Evolutionary conservation across 257 asterid genomes (phyloP).

Genomic region (Solanum sitiens): DNA sequence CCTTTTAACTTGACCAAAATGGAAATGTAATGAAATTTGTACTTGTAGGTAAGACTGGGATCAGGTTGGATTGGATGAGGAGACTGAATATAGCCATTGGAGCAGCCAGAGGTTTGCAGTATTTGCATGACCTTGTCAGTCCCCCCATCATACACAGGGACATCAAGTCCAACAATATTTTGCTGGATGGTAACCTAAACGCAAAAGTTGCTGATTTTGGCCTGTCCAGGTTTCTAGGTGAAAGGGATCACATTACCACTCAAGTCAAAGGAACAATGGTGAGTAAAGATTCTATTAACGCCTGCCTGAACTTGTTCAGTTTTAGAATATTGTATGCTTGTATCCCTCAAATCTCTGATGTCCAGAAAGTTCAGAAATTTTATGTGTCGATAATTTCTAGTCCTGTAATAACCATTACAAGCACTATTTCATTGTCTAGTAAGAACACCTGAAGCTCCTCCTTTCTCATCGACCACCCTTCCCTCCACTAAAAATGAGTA

Average conservation of each 20-base stretch:
- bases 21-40: background rate
- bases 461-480: background rate
- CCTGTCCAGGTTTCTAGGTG: conserved; percentile 64
- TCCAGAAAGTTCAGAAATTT: background rate
- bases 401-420: background rate
- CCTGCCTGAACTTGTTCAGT: background rate
- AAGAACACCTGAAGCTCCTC: background rate
- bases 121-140: conserved; percentile 77
- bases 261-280: conserved; percentile 99
- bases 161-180: conserved; percentile 66
- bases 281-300: conserved; percentile 5
- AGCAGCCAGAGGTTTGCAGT: conserved; percentile 77
- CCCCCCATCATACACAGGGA: conserved; percentile 96
- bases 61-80: conserved; percentile 80
- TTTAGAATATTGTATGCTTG: background rate
- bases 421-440: background rate
- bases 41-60: conserved; percentile 57
- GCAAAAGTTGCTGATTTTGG: conserved; percentile 98
- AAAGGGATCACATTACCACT: conserved; percentile 66
- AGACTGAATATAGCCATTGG: conserved; percentile 77
- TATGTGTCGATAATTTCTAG: background rate
- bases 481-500: background rate
- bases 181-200: conserved; percentile 58
- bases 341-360: background rate
- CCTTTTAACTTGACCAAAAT: background rate